Percentiles rank a stretch among this genome's conserved stretches.
Evolutionary conservation across 2,329 filamentous ascomycete genomes (phyloP).

Genomic region (Monosporascus sp.): DNA sequence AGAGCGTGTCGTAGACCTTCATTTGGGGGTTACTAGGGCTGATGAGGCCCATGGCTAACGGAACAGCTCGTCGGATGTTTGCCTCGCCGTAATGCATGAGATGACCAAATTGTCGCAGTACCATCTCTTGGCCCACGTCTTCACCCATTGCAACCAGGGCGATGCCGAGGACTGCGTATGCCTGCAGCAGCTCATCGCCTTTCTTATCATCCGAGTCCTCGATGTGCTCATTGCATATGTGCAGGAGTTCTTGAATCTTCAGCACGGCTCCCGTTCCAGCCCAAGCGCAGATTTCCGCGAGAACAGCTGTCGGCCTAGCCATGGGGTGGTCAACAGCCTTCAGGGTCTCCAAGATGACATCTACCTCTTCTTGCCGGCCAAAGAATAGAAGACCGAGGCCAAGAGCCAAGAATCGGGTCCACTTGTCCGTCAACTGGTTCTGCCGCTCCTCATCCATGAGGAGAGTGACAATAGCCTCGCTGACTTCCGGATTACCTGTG

Average conservation of each 20-base stretch:
- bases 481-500: conserved; percentile 85
- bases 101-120: conserved; percentile 92
- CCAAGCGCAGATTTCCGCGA: conserved; percentile 97
- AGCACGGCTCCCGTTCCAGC: conserved; percentile 94
- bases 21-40: conserved; percentile 98
- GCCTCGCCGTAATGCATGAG: conserved; percentile 98
- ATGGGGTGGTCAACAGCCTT: conserved; percentile 97
- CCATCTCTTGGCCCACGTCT: conserved; percentile 98
- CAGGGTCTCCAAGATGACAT: conserved; percentile 91
- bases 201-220: conserved; percentile 94
- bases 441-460: conserved; percentile 90
- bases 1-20: conserved; percentile 99
- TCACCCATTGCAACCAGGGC: conserved; percentile 97
- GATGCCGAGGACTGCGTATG: conserved; percentile 91
- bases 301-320: conserved; percentile 89
- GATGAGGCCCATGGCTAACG: conserved; percentile 91
- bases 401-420: conserved; percentile 93
- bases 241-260: conserved; percentile 93
- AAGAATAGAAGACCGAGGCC: conserved; percentile 93
- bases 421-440: conserved; percentile 92
- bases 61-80: conserved; percentile 94
- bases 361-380: conserved; percentile 95
- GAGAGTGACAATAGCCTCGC: conserved; percentile 85
- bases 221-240: conserved; percentile 96
- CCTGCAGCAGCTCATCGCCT: conserved; percentile 89